phyloP scores from a whole-genome alignment of 305 asterid species.

The Rubia tinctorum region DNA sequence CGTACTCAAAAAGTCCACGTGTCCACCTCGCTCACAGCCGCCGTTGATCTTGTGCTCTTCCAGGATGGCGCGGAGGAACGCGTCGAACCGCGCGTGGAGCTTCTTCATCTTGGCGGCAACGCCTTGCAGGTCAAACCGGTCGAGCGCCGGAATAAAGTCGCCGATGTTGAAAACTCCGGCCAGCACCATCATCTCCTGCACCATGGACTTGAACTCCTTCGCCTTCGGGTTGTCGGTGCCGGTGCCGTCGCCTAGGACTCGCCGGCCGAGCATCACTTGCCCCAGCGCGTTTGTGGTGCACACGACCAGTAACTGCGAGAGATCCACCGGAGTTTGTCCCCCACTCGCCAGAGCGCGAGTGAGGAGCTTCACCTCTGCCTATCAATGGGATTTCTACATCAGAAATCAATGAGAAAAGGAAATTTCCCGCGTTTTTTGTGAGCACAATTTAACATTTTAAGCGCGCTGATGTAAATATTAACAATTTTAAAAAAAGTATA shows the following conservation, averaged over 20 bases:
- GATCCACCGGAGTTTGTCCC: constrained; percentile 29
- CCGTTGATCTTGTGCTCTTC: constrained; percentile 46
- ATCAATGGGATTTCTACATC: neutral
- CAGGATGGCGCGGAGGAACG: constrained; percentile 45
- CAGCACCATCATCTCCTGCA: constrained; percentile 70
- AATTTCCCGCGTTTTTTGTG: neutral
- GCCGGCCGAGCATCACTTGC: constrained; percentile 62
- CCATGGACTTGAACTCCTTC: constrained; percentile 77
- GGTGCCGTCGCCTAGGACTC: constrained; percentile 50
- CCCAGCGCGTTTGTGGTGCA: constrained; percentile 72
- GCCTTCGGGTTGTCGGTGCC: constrained; percentile 58
- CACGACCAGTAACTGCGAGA: constrained; percentile 55
- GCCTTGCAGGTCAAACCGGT: constrained; percentile 68
- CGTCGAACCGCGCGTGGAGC: constrained; percentile 66
- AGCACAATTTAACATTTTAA: neutral
- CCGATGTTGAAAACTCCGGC: constrained; percentile 79
- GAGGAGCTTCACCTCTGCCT: constrained; percentile 68
- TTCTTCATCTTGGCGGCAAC: constrained; percentile 67
- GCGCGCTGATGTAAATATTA: too few species aligned
- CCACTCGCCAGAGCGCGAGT: constrained; percentile 44
- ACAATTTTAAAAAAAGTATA: too few species aligned
- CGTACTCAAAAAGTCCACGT: constrained; percentile 48
- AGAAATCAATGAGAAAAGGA: neutral
- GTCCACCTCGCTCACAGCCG: neutral
- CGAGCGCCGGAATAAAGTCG: constrained; percentile 72